phyloP scores from a whole-genome alignment of 129 eudicot genomes.

The Flaveria ramosissima region DNA sequence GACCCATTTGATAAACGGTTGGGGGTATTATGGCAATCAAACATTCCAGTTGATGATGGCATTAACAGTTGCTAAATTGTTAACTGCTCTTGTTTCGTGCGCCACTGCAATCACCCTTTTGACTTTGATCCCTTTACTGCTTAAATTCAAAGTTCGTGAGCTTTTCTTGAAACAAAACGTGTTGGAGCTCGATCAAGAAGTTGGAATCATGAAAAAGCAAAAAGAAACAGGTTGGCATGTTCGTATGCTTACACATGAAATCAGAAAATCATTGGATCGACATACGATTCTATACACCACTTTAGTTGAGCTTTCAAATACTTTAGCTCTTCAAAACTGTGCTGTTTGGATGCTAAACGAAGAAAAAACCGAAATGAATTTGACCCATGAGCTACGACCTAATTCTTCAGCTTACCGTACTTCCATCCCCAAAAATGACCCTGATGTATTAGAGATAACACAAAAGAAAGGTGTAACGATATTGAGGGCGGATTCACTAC shows the following conservation, averaged over 20 bases:
- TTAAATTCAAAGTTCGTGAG: conserved; percentile 78
- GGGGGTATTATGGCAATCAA: conserved; percentile 84
- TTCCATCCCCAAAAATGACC: conserved; percentile 57
- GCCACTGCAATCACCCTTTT: conserved; percentile 84
- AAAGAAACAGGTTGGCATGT: conserved; percentile 75
- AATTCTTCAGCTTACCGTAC: conserved; percentile 37
- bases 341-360: conserved; percentile 83
- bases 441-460: conserved; percentile 61
- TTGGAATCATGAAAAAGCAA: conserved; percentile 76
- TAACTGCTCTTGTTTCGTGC: conserved; percentile 79
- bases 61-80: conserved; percentile 62
- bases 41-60: conserved; percentile 75
- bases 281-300: conserved; percentile 75
- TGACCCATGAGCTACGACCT: conserved; percentile 60
- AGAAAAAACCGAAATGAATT: conserved; percentile 52
- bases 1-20: conserved; percentile 81
- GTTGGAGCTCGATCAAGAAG: conserved; percentile 84
- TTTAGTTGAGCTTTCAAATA: conserved; percentile 74
- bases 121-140: conserved; percentile 66
- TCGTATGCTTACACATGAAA: conserved; percentile 81
- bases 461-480: conserved; percentile 66
- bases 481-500: conserved; percentile 55
- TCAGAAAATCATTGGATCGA: conserved; percentile 73
- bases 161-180: conserved; percentile 67
- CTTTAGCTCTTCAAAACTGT: conserved; percentile 70